A percentile compares a stretch with the other conserved stretches of the same genome.
Evolutionary conservation across 2,329 filamentous ascomycete genomes (phyloP).

Genomic region (Fusarium papillatum): DNA sequence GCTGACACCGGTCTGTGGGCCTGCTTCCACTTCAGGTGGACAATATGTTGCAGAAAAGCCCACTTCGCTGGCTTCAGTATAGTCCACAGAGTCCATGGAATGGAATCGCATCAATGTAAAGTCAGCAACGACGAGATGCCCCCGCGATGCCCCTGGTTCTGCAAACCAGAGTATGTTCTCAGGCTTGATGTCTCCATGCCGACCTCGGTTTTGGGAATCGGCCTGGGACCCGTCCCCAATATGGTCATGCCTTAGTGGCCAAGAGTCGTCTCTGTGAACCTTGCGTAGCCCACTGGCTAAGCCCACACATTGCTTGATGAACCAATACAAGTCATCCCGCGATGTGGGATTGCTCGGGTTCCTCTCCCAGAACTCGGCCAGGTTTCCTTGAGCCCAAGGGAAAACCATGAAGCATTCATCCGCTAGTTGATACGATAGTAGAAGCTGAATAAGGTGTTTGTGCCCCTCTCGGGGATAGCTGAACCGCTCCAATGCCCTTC

Average conservation of each 20-base stretch:
- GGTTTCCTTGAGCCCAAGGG: slow-evolving; percentile 2
- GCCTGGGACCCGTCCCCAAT: not conserved
- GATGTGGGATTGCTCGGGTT: not conserved
- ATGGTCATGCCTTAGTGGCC: too few species aligned
- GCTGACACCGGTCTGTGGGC: not conserved
- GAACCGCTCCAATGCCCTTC: not conserved
- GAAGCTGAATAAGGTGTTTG: not conserved
- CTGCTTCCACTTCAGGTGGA: not conserved
- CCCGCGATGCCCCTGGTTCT: not conserved
- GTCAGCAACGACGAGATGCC: not conserved
- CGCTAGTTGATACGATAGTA: not conserved
- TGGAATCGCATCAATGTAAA: slow-evolving; percentile 10
- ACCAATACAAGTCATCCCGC: not conserved
- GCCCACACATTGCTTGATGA: not conserved
- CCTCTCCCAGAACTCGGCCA: not conserved
- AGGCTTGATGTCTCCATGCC: slow-evolving; percentile 4
- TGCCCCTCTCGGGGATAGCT: not conserved
- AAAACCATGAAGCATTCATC: not conserved
- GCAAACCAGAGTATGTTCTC: slow-evolving; percentile 10
- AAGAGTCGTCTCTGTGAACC: not conserved
- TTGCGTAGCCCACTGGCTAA: not conserved
- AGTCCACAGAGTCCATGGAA: not conserved
- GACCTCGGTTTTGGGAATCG: not conserved
- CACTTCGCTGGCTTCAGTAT: not conserved
- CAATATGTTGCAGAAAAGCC: not conserved